phyloP scores from a whole-genome alignment of 768 basidiomycete species.

The Mycena rebaudengoi region DNA sequence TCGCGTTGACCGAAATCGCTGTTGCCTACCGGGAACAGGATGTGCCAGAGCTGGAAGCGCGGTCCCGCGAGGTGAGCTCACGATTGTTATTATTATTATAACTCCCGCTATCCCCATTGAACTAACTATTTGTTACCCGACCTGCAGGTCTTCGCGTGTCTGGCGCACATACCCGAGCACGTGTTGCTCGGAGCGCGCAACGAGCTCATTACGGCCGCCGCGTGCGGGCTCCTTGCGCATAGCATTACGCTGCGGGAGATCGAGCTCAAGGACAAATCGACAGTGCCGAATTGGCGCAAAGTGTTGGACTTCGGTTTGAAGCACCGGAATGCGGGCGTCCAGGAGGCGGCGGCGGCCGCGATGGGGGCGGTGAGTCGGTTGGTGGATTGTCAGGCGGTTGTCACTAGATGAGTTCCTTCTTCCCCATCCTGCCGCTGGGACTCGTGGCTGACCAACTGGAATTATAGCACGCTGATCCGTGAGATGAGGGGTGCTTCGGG shows the following conservation, averaged over 20 bases:
- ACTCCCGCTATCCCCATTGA: no score
- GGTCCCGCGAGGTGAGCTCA: no score
- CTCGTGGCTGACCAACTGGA: slow-evolving; percentile 6
- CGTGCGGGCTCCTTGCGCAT: slow-evolving; percentile 74
- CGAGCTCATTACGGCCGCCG: slow-evolving; percentile 74
- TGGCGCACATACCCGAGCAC: slow-evolving; percentile 65
- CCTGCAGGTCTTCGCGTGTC: slow-evolving; percentile 69
- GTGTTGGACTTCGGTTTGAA: slow-evolving; percentile 79
- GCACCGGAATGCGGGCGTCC: slow-evolving; percentile 68
- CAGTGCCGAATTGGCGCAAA: slow-evolving; percentile 69
- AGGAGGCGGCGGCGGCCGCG: slow-evolving; percentile 79
- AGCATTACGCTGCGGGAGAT: slow-evolving; percentile 69
- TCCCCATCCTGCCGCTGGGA: slow-evolving; percentile 26
- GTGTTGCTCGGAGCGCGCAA: slow-evolving; percentile 71
- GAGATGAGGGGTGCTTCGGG: slow-evolving; percentile 64
- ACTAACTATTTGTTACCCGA: slow-evolving; percentile 2
- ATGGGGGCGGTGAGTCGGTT: slow-evolving; percentile 76
- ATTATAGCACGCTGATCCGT: slow-evolving; percentile 61
- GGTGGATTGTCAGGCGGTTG: slow-evolving; percentile 66
- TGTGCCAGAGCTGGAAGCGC: slow-evolving; percentile 29
- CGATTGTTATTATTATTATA: no score
- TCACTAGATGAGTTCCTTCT: slow-evolving; percentile 74
- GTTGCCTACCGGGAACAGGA: slow-evolving; percentile 55
- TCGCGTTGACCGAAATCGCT: slow-evolving; percentile 78
- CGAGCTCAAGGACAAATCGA: slow-evolving; percentile 46